Percentiles rank a stretch among this genome's conserved stretches.
phyloP scores from a whole-genome alignment of 2,329 filamentous ascomycete genomes.

The Alternaria solani region DNA sequence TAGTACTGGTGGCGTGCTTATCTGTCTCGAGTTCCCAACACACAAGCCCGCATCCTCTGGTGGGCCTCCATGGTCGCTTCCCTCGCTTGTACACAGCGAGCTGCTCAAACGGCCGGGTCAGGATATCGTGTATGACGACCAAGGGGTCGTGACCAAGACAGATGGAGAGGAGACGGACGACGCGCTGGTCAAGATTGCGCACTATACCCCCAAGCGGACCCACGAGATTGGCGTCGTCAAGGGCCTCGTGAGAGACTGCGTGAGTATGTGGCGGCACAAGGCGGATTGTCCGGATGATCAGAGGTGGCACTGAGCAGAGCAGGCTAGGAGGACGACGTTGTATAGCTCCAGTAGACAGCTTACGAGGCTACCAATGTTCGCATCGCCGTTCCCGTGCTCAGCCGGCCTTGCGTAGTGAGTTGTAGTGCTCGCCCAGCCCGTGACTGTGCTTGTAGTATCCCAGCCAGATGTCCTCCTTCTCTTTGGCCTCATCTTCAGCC shows the following conservation, averaged over 20 bases:
- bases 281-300: conserved; percentile 13
- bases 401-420: conserved; percentile 69
- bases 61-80: conserved; percentile 78
- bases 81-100: conserved; percentile 73
- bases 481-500: conserved; percentile 54
- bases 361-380: background rate
- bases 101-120: conserved; percentile 75
- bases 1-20: conserved; percentile 56
- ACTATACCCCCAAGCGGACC: conserved; percentile 65
- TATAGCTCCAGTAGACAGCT: background rate
- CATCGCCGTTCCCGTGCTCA: conserved; percentile 24
- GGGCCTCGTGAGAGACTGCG: conserved; percentile 60
- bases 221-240: conserved; percentile 57
- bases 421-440: conserved; percentile 96
- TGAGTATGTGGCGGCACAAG: conserved; percentile 59
- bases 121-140: conserved; percentile 67
- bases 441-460: conserved; percentile 96
- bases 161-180: conserved; percentile 54
- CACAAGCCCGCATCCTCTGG: conserved; percentile 70
- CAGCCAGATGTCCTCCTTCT: conserved; percentile 77
- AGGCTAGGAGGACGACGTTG: background rate
- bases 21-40: conserved; percentile 80
- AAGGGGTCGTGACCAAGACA: conserved; percentile 59
- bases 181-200: conserved; percentile 56
- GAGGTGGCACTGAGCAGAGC: conserved; percentile 6